Conservation (phyloP, 1,284 basidiomycete genomes). For the Ganoderma sinense region DNA sequence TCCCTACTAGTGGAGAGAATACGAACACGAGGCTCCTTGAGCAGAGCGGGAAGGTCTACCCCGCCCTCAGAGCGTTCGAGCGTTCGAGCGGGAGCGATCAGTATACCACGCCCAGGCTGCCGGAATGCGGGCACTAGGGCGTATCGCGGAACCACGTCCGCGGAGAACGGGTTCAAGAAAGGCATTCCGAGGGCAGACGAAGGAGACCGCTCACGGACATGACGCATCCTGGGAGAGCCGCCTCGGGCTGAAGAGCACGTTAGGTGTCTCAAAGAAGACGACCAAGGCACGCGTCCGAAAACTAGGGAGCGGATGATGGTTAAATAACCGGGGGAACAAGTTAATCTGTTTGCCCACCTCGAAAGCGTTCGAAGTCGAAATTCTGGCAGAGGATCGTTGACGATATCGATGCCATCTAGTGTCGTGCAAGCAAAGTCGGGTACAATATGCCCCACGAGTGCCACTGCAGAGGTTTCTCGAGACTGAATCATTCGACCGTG, state of each 20-base stretch:
- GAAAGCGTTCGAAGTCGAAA: background rate
- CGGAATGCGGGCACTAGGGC: background rate
- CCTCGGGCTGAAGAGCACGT: background rate
- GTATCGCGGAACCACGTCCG: background rate
- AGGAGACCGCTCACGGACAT: slow-evolving; percentile 4
- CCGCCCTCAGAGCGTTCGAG: background rate
- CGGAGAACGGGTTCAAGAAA: slow-evolving; percentile 1
- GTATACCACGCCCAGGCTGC: background rate
- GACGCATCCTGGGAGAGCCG: slow-evolving; percentile 5
- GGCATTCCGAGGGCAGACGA: background rate
- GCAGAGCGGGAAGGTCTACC: background rate
- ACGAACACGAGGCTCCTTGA: background rate
- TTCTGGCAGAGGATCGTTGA: background rate
- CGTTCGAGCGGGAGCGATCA: background rate
- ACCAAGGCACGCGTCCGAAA: background rate
- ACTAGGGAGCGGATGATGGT: slow-evolving; percentile 1
- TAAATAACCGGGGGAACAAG: slow-evolving; percentile 1
- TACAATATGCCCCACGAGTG: background rate
- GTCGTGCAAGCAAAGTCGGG: background rate
- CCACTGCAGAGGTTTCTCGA: background rate
- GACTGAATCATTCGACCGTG: slow-evolving; percentile 3
- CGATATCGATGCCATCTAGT: background rate
- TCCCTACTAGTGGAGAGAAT: background rate
- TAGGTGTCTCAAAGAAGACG: background rate
- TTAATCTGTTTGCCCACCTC: background rate